A percentile compares a stretch with the other conserved stretches of the same genome.
These are phyloP conservation scores for Phytophthora cajani DNA, from an alignment of 352 stramenopile genomes.

Conservation along the genomic window DNA sequence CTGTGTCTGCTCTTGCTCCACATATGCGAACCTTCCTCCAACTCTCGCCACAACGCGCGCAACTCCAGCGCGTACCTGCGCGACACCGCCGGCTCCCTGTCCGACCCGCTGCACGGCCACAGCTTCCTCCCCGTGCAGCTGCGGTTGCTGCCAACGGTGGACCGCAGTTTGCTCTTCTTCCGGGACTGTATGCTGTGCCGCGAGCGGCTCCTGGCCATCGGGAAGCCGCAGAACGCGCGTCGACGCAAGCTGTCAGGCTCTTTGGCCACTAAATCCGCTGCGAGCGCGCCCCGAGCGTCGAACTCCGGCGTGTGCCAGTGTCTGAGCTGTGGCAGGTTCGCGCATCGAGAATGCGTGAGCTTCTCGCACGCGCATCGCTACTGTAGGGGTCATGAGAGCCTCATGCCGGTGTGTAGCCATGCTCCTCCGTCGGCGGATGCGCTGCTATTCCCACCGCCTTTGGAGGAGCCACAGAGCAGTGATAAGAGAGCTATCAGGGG, in stretches of 20 bases:
- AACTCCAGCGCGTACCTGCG: slow-evolving; percentile 49
- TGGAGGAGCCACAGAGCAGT: slow-evolving; percentile 13
- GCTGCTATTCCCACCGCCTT: slow-evolving; percentile 24
- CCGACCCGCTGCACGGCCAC: slow-evolving; percentile 65
- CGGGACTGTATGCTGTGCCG: slow-evolving; percentile 63
- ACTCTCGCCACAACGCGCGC: slow-evolving; percentile 5
- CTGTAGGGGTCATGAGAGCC: slow-evolving; percentile 43
- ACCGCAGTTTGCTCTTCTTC: slow-evolving; percentile 71
- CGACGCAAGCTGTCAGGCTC: slow-evolving; percentile 7
- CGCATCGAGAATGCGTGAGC: slow-evolving; percentile 65
- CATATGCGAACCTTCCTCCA: neutral
- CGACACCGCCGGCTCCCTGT: slow-evolving; percentile 42
- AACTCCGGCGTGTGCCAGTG: slow-evolving; percentile 54
- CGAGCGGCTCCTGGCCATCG: slow-evolving; percentile 53
- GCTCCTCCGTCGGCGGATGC: slow-evolving; percentile 11
- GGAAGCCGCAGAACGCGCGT: slow-evolving; percentile 12
- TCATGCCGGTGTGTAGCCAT: slow-evolving; percentile 47
- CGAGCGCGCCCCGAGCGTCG: neutral
- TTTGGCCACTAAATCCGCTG: neutral
- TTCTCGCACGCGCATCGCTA: slow-evolving; percentile 54
- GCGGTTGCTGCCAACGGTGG: slow-evolving; percentile 43
- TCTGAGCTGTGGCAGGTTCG: slow-evolving; percentile 55
- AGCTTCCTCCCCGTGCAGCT: slow-evolving; percentile 55
- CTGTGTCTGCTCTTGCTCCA: neutral
- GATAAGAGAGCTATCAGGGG: neutral